Percentiles rank a stretch among this genome's conserved stretches.
Evolutionary conservation across 2,329 filamentous ascomycete genomes (phyloP).

Genomic region (Hysterium pulicare): DNA sequence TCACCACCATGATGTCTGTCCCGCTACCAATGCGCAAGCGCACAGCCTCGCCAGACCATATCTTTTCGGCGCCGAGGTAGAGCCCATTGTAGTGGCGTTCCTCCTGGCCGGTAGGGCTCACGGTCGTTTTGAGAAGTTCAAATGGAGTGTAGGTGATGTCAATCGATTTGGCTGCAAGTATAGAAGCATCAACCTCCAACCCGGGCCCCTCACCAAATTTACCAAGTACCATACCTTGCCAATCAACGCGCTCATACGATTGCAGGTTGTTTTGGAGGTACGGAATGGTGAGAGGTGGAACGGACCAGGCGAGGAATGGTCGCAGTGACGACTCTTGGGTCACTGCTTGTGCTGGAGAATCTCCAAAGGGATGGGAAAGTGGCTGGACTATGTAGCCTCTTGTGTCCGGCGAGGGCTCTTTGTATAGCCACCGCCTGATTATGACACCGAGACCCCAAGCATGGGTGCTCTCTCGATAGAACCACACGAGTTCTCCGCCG

Average conservation of each 20-base stretch:
- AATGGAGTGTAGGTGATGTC: constrained; percentile 55
- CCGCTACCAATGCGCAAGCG: constrained; percentile 47
- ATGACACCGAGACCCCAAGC: constrained; percentile 56
- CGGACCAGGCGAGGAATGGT: constrained; percentile 58
- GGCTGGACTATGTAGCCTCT: constrained; percentile 47
- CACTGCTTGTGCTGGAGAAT: constrained; percentile 42
- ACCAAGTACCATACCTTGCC: constrained; percentile 43
- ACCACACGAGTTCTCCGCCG: constrained; percentile 57
- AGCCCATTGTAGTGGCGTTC: constrained; percentile 52
- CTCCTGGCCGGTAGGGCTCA: constrained; percentile 36
- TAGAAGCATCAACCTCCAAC: constrained; percentile 55
- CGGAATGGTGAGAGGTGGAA: constrained; percentile 49
- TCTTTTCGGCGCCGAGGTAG: constrained; percentile 57
- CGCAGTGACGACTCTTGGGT: constrained; percentile 45
- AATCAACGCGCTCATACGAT: constrained; percentile 51
- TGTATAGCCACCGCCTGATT: constrained; percentile 42
- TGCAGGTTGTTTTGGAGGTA: constrained; percentile 41
- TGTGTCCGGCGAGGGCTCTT: constrained; percentile 25
- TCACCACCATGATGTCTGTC: constrained; percentile 49
- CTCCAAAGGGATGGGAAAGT: constrained; percentile 44
- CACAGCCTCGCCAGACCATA: constrained; percentile 58
- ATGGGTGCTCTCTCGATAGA: constrained; percentile 46
- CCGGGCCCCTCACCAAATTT: constrained; percentile 47
- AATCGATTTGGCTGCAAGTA: constrained; percentile 55
- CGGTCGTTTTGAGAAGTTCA: constrained; percentile 42